Conservation (phyloP, 495 filamentous ascomycete genomes). For the Thermochaetoides thermophila region DNA sequence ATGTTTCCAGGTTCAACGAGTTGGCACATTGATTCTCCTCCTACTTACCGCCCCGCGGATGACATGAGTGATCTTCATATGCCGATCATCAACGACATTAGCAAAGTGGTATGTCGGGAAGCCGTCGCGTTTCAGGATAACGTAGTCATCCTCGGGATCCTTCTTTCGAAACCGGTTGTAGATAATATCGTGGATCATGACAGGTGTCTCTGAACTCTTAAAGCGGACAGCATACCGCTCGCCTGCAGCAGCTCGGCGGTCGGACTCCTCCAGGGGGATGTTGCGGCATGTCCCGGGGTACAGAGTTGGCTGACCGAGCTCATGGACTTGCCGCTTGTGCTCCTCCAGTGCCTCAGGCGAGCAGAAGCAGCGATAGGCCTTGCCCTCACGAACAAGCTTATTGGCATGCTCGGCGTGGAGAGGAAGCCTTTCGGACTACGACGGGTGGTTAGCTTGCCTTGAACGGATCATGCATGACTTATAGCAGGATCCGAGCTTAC, state of each 20-base stretch:
- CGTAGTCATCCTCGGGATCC: constrained; percentile 36
- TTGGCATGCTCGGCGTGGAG: constrained; percentile 62
- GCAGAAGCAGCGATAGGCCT: constrained; percentile 92
- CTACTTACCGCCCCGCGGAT: constrained; percentile 62
- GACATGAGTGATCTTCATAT: constrained; percentile 91
- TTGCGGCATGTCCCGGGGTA: constrained; percentile 67
- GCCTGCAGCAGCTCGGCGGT: constrained; percentile 46
- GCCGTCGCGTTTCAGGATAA: constrained; percentile 81
- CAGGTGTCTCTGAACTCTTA: constrained; percentile 44
- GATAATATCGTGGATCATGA: constrained; percentile 53
- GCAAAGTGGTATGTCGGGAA: constrained; percentile 92
- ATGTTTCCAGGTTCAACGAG: no score
- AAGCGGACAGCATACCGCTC: constrained; percentile 71
- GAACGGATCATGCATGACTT: no score
- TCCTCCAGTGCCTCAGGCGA: constrained; percentile 50
- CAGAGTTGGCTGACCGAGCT: constrained; percentile 44
- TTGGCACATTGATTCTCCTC: no score
- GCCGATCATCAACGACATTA: constrained; percentile 90
- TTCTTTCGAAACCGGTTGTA: constrained; percentile 46
- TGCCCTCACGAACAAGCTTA: constrained; percentile 49
- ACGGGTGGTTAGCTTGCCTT: no score
- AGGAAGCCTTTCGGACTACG: constrained; percentile 61
- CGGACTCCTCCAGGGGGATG: constrained; percentile 51
- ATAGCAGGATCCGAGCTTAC: no score
- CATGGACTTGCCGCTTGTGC: constrained; percentile 43